These are phyloP conservation scores for Phylloporus sp. DNA, from an alignment of 768 basidiomycete genomes.

Conservation along the genomic window DNA sequence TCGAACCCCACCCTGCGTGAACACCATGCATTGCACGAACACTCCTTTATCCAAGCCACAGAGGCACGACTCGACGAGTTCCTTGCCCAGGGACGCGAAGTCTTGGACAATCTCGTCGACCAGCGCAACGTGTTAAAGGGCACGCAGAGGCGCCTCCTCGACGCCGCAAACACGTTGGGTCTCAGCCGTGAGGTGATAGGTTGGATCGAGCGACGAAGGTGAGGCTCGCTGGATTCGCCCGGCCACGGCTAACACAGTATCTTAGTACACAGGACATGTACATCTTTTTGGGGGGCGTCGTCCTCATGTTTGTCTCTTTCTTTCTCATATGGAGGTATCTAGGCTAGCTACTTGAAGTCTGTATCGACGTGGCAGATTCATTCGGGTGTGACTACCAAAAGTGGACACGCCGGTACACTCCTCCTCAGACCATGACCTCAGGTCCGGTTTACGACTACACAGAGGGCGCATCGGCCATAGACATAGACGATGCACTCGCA, in stretches of 20 bases:
- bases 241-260: conserved; percentile 10
- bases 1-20: conserved; percentile 59
- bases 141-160: conserved; percentile 81
- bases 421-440: conserved; percentile 21
- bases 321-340: conserved; percentile 90
- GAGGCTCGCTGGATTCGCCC: conserved; percentile 1
- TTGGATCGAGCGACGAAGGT: conserved; percentile 97
- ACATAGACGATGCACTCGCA: conserved; percentile 61
- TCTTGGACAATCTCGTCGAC: conserved; percentile 87
- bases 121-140: conserved; percentile 93
- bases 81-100: conserved; percentile 87
- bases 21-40: conserved; percentile 79
- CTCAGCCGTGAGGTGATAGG: conserved; percentile 92
- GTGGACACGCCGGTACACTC: neutral
- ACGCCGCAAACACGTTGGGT: conserved; percentile 92
- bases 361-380: neutral
- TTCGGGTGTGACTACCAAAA: conserved; percentile 13
- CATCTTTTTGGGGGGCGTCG: conserved; percentile 82
- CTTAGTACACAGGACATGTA: conserved; percentile 91
- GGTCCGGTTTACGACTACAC: conserved; percentile 61
- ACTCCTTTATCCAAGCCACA: conserved; percentile 82
- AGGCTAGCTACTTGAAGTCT: conserved; percentile 40
- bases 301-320: conserved; percentile 91
- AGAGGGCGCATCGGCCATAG: conserved; percentile 76
- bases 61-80: conserved; percentile 85